These are phyloP conservation scores for Aspergillus sp. DNA, from an alignment of 2,329 filamentous ascomycete species.

Conservation along the genomic window DNA sequence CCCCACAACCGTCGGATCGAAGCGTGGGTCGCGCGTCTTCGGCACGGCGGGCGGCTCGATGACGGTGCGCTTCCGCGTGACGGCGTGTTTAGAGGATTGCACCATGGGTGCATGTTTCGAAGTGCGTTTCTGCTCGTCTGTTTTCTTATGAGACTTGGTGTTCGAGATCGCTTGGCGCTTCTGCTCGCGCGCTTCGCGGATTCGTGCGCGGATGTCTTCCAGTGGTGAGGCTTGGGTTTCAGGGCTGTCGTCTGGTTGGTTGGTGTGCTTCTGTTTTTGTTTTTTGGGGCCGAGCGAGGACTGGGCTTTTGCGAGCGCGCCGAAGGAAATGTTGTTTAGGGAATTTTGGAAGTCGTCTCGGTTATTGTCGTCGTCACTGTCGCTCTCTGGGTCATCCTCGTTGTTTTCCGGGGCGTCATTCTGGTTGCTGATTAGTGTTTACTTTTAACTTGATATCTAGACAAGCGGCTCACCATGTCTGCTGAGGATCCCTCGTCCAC, in stretches of 20 bases:
- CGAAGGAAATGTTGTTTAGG: slow-evolving; percentile 67
- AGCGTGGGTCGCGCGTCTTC: slow-evolving; percentile 77
- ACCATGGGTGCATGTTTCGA: slow-evolving; percentile 87
- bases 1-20: slow-evolving; percentile 55
- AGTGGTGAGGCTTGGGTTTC: slow-evolving; percentile 19
- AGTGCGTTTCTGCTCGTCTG: slow-evolving; percentile 36
- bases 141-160: slow-evolving; percentile 6
- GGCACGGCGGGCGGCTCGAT: slow-evolving; percentile 47
- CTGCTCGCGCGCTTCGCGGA: slow-evolving; percentile 37
- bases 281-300: slow-evolving; percentile 49
- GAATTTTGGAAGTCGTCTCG: slow-evolving; percentile 31
- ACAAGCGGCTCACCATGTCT: no score
- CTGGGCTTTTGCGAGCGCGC: slow-evolving; percentile 81
- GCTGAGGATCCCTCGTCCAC: not conserved
- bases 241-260: slow-evolving; percentile 4
- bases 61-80: slow-evolving; percentile 70
- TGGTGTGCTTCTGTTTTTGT: slow-evolving; percentile 10
- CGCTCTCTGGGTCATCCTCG: slow-evolving; percentile 22
- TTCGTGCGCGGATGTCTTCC: slow-evolving; percentile 31
- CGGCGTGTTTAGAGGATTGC: slow-evolving; percentile 72
- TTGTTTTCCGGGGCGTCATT: slow-evolving; percentile 17
- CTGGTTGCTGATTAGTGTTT: not conserved
- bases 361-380: slow-evolving; percentile 25
- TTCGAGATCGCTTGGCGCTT: slow-evolving; percentile 27
- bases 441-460: no score